Evolutionary conservation across 2,329 filamentous ascomycete genomes (phyloP), one percentile per base, ranked within the genome.

Genomic region (Penicillium brevicompactum): DNA sequence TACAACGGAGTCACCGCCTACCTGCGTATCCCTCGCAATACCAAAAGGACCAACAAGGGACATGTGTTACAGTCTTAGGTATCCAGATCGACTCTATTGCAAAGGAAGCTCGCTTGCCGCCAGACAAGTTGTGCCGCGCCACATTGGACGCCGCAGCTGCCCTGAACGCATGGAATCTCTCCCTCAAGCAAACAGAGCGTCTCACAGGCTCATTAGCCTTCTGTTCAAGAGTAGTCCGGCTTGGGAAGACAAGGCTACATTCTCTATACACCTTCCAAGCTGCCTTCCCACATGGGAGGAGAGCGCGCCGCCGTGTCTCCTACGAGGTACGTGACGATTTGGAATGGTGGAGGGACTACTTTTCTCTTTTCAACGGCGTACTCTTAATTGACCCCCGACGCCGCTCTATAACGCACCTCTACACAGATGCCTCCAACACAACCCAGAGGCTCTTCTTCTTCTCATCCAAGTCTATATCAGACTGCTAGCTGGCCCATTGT

Each of bases 381-480:
- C 46, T 48, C 46, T 32, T 48, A 38, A 40, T 49, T 32, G 47
- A 49, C 47, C 47, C 47, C 47, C 42, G 22, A 37, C 47, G 37
- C 38, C 47, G 47, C 47, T 11, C 47, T 18, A 24, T 41, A 9
- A 51, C 44, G 24, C 37, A 47, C 43, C 50, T 53, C 30, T 54
- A 54, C 27, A 53, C 38, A 53, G 51, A 53, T 49, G 30, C 45
- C 51, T 53, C 51, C 10, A 53, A 34, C 14, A 53, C 16, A 48
- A 46, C 31, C 38, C 38, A 53, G 40, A 45, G 38, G 38, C 51
- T 53, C 46, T 53, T 53, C 45, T 53, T n/a, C 51, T 53, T 53
- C 31, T 53, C 38, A 53, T 53, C 51, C 13, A 44, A 53, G 51
- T 53, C 51, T 53, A 53, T 9, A 53, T 53, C 16, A 53, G 46